Evolutionary conservation across 257 asterid genomes (phyloP).

Genomic region (Solanum chmielewskii): DNA sequence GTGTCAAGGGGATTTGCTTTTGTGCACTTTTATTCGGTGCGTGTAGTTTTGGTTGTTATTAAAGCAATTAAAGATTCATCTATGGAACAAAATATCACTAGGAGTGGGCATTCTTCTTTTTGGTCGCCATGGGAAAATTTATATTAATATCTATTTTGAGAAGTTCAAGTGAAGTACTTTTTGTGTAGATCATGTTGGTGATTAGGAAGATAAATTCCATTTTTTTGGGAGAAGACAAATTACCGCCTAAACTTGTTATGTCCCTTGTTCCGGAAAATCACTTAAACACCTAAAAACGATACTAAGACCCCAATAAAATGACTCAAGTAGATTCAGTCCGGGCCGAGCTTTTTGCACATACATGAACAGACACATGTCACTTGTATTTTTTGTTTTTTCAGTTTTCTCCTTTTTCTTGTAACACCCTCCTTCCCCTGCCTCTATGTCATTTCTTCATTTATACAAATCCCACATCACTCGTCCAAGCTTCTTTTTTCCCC

Average conservation of each 20-base stretch:
- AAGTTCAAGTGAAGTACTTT: background rate
- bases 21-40: slow-evolving; percentile 81
- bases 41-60: slow-evolving; percentile 3
- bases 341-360: background rate
- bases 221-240: background rate
- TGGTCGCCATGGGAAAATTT: background rate
- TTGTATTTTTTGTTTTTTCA: background rate
- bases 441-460: background rate
- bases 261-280: background rate
- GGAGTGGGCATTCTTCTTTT: background rate
- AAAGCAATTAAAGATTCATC: background rate
- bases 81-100: background rate
- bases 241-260: background rate
- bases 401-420: background rate
- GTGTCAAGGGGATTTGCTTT: slow-evolving; percentile 98
- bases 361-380: background rate
- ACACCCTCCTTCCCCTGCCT: background rate
- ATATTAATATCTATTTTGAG: background rate
- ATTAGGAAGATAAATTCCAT: background rate
- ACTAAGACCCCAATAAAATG: background rate
- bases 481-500: background rate
- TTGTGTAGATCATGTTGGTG: background rate
- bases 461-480: background rate
- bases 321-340: background rate
- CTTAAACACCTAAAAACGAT: background rate